Percentiles rank a stretch among this genome's conserved stretches.
These are phyloP conservation scores for Boletus fagicola DNA, from an alignment of 768 basidiomycete genomes.

Conservation along the genomic window DNA sequence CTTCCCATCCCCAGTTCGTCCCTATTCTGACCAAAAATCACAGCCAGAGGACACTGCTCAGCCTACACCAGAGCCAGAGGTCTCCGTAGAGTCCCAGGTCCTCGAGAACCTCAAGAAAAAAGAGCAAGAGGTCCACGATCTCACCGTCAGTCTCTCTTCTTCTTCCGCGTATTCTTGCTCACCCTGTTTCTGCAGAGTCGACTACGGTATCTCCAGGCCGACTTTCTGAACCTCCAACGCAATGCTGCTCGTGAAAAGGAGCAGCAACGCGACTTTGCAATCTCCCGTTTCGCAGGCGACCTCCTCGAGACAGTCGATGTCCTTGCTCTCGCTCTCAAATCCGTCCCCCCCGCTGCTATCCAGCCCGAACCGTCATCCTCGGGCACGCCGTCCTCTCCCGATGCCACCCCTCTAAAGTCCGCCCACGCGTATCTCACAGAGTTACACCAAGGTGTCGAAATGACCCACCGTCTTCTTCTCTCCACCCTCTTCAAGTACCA, in stretches of 20 bases:
- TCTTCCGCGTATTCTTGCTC: constrained; percentile 4
- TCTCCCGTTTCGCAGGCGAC: constrained; percentile 87
- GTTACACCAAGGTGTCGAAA: constrained; percentile 82
- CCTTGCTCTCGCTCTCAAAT: constrained; percentile 78
- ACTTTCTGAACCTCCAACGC: constrained; percentile 93
- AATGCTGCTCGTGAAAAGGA: constrained; percentile 89
- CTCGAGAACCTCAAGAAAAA: constrained; percentile 71
- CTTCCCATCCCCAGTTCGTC: constrained; percentile 35
- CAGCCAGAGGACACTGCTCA: constrained; percentile 16
- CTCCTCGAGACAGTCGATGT: constrained; percentile 90
- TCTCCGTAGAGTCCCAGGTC: constrained; percentile 38
- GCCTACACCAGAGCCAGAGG: constrained; percentile 20
- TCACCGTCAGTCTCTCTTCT: constrained; percentile 58
- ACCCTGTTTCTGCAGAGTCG: constrained; percentile 57
- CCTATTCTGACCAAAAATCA: constrained; percentile 58
- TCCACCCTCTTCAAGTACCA: constrained; percentile 91
- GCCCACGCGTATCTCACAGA: constrained; percentile 60
- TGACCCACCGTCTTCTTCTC: constrained; percentile 87
- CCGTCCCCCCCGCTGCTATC: constrained; percentile 58
- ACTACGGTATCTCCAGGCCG: constrained; percentile 89
- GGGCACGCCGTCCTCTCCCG: constrained; percentile 28
- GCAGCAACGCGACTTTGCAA: constrained; percentile 91
- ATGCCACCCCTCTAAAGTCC: constrained; percentile 45
- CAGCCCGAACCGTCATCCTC: constrained; percentile 25
- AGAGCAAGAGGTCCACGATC: constrained; percentile 76